Percentiles rank a stretch among this genome's conserved stretches.
phyloP scores from a whole-genome alignment of 202 grass and related monocot species.

The Setaria italica region DNA sequence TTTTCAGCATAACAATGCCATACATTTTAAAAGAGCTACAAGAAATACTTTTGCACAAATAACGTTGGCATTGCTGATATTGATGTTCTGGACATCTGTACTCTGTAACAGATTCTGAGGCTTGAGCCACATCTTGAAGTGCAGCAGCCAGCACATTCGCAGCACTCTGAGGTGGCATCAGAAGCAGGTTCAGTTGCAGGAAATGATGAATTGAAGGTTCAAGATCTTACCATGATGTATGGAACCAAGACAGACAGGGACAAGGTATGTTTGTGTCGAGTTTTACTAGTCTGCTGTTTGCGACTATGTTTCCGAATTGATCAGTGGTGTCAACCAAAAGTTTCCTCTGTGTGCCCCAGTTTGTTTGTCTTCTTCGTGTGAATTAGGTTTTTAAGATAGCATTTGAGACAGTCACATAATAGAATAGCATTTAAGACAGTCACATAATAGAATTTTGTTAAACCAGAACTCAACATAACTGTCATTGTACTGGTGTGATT shows the following conservation, averaged over 20 bases:
- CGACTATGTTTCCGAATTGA: neutral
- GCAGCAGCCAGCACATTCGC: slow-evolving; percentile 49
- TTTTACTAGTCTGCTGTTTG: slow-evolving; percentile 20
- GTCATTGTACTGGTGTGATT: neutral
- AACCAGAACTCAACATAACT: slow-evolving; percentile 1
- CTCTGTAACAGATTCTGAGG: slow-evolving; percentile 78
- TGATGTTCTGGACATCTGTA: slow-evolving; percentile 12
- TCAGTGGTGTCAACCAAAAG: neutral
- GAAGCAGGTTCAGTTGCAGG: slow-evolving; percentile 52
- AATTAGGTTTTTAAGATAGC: neutral
- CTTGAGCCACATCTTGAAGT: slow-evolving; percentile 65
- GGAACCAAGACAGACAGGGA: slow-evolving; percentile 72
- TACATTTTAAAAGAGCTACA: neutral
- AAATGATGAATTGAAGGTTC: slow-evolving; percentile 60
- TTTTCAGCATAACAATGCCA: neutral
- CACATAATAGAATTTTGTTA: neutral
- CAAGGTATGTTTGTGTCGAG: slow-evolving; percentile 49
- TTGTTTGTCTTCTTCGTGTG: slow-evolving; percentile 8
- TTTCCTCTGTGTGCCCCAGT: neutral
- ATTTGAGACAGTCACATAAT: neutral
- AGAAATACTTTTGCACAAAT: neutral
- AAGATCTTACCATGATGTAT: slow-evolving; percentile 63
- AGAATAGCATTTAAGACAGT: neutral
- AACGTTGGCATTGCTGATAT: neutral
- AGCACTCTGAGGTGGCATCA: slow-evolving; percentile 58